Base-by-base conservation (phyloP, 495 filamentous ascomycete genomes). In the Xylaria castorea region DNA sequence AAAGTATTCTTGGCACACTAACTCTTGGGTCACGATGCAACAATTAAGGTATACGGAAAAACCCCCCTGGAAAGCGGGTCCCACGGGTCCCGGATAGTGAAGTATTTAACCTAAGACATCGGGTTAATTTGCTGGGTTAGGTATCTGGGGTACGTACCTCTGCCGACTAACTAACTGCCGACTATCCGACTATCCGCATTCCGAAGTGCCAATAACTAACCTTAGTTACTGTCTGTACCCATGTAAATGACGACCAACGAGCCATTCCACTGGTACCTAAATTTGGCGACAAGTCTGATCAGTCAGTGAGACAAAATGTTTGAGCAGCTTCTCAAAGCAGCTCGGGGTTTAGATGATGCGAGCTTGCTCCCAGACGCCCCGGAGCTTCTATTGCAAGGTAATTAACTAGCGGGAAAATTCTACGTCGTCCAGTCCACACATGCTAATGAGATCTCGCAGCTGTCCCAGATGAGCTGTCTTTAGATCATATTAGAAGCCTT, bases 381-480 rank as follows among this genome's bases (percentile, higher is more conserved):
- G 20, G 34, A 51, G 44, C 27, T 42, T 20, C 46, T 71, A 6
- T 38, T 50, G 3, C 32, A 55, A 36, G 46, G 69, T 71, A 25
- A 64, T 30, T 50, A 8, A n/a, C 18, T 34, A 5, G 11, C 1
- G 4, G 12, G 18, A 30, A 71, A 18, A 42, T 50, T 38, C n/a
- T n/a, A 20, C 16, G 3, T 61, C 20, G 8, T 36, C 22, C 20
- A 44, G 48, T 65, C 14, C 38, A n/a, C n/a, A 6, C 27, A 40
- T 61, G 53, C 63, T 72, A 67, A 72, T 30, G 38, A 18, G 25
- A 22, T 36, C 25, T 61, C 32, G n/a, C 40, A 72, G 70, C 50
- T n/a, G 50, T 67, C 22, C 70, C 70, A 36, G 63, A 61, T 40
- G 51, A 65, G 18, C 6, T 67, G 22, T 36, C 50, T 42, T 9